Evolutionary conservation across 257 asterid genomes (phyloP).

Genomic region (Coffea eugenioides): DNA sequence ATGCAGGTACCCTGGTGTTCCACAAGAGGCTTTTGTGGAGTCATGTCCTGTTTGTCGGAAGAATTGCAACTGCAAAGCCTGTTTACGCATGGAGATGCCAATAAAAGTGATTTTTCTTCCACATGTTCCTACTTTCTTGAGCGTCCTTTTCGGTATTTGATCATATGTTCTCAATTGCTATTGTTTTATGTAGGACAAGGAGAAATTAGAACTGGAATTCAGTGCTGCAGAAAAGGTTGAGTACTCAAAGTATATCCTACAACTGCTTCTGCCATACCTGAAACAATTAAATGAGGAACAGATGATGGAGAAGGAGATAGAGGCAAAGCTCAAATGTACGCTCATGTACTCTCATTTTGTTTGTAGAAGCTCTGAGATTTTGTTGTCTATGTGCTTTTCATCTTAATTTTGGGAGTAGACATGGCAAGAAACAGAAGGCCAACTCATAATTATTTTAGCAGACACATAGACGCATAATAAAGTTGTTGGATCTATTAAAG

Average conservation of each 20-base stretch:
- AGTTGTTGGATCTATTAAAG: neutral
- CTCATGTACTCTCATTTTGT: slow-evolving; percentile 39
- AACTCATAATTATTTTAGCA: slow-evolving; percentile 9
- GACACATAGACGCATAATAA: neutral
- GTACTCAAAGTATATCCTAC: slow-evolving; percentile 56
- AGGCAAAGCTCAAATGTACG: slow-evolving; percentile 65
- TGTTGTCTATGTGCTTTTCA: neutral
- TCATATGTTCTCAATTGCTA: neutral
- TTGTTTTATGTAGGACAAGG: slow-evolving; percentile 39
- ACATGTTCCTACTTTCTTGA: slow-evolving; percentile 14
- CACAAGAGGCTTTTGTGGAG: slow-evolving; percentile 65
- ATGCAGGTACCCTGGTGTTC: slow-evolving; percentile 74
- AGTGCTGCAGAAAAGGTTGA: slow-evolving; percentile 38
- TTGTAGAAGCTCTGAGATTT: slow-evolving; percentile 4
- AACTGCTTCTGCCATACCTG: slow-evolving; percentile 67
- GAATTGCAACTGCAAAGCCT: slow-evolving; percentile 89
- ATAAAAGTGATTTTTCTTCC: slow-evolving; percentile 40
- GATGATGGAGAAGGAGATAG: slow-evolving; percentile 57
- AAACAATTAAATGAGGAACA: slow-evolving; percentile 55
- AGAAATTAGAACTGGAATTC: slow-evolving; percentile 32
- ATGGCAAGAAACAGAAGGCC: neutral
- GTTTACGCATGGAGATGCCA: slow-evolving; percentile 66
- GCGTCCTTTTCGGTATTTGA: slow-evolving; percentile 3
- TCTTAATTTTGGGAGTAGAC: neutral
- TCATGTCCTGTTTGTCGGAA: slow-evolving; percentile 78